These are phyloP conservation scores for Podila epicladia DNA, from an alignment of 192 early-diverging fungal genomes.

Conservation along the genomic window DNA sequence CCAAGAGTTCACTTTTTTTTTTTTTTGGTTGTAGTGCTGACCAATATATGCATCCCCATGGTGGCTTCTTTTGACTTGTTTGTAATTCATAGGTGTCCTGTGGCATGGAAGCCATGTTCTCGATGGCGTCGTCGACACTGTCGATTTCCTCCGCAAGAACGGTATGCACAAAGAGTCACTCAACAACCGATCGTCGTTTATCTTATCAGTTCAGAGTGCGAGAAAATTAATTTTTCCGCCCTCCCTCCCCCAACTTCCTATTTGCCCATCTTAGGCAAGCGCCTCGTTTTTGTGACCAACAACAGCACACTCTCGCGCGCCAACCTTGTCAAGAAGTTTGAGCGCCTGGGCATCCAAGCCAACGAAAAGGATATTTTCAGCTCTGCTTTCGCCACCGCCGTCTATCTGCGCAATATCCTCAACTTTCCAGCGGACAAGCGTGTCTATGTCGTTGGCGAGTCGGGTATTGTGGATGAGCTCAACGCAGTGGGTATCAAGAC, in stretches of 20 bases:
- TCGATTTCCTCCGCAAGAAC: constrained; percentile 75
- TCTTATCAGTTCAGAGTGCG: background rate
- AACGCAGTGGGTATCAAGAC: constrained; percentile 75
- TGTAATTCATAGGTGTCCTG: constrained; percentile 75
- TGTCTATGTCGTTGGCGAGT: constrained; percentile 92
- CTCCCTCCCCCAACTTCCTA: background rate
- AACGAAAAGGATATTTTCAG: constrained; percentile 91
- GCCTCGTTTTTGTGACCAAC: constrained; percentile 97
- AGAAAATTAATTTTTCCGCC: background rate
- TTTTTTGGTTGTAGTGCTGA: background rate
- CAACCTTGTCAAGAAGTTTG: constrained; percentile 86
- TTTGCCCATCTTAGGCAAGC: constrained; percentile 69
- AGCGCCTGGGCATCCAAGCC: constrained; percentile 81
- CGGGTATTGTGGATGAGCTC: constrained; percentile 90
- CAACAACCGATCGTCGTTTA: background rate
- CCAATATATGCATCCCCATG: background rate
- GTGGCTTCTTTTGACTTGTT: background rate
- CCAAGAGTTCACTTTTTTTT: background rate
- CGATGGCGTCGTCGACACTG: constrained; percentile 72
- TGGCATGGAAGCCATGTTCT: constrained; percentile 85
- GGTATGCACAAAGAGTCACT: constrained; percentile 49
- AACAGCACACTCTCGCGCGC: constrained; percentile 92
- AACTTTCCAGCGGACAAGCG: constrained; percentile 88
- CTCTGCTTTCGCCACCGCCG: constrained; percentile 92
- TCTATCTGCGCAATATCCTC: constrained; percentile 86